Conservation (phyloP, 768 basidiomycete genomes). For the Auricularia cornea region DNA sequence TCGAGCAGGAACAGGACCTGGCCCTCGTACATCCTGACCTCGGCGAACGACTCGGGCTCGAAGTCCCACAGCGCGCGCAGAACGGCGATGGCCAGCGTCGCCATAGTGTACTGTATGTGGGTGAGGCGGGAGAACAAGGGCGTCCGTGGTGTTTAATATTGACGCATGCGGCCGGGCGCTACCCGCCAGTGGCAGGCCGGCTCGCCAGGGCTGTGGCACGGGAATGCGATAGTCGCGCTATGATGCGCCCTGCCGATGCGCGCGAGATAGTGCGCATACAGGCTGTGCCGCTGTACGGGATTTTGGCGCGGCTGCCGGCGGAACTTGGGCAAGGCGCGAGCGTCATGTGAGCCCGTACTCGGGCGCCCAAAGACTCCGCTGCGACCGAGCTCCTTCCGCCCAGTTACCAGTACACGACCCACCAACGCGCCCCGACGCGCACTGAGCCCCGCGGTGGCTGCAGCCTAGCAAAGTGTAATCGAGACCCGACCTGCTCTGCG, state of each 20-base stretch:
- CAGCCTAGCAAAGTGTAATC: too few relatives aligned
- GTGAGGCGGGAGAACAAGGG: too few relatives aligned
- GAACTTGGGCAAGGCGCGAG: not conserved
- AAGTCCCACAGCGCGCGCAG: conserved; percentile 96
- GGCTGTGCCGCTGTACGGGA: too few relatives aligned
- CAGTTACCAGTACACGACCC: not conserved
- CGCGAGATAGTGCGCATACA: too few relatives aligned
- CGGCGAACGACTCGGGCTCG: conserved; percentile 79
- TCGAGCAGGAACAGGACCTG: conserved; percentile 83
- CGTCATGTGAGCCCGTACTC: not conserved
- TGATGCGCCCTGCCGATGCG: too few relatives aligned
- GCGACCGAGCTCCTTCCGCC: not conserved
- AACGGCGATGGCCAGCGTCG: conserved; percentile 42
- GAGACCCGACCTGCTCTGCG: too few relatives aligned
- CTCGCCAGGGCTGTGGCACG: too few relatives aligned
- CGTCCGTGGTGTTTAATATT: not conserved
- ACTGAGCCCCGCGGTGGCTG: too few relatives aligned
- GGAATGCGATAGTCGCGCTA: too few relatives aligned
- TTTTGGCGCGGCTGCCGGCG: too few relatives aligned
- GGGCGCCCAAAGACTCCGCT: not conserved
- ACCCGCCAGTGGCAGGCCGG: too few relatives aligned
- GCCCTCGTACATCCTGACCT: conserved; percentile 82
- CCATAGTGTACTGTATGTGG: not conserved
- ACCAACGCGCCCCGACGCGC: not conserved
- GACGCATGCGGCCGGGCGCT: not conserved